A percentile compares a stretch with the other conserved stretches of the same genome.
phyloP scores from a whole-genome alignment of 2,329 filamentous ascomycete species.

The Alternaria arborescens region DNA sequence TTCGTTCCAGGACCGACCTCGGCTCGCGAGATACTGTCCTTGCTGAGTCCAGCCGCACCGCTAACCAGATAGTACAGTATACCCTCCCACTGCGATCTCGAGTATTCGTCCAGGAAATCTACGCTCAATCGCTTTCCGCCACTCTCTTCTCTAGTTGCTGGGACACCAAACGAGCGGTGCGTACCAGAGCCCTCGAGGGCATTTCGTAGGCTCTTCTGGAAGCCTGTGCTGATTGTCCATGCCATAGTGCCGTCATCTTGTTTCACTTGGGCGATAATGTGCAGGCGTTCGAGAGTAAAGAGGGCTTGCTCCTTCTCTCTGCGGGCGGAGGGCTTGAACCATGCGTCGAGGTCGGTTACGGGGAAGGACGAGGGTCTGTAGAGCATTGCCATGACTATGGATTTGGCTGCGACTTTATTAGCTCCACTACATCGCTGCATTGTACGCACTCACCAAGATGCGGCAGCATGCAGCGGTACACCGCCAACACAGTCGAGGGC shows the following conservation, averaged over 20 bases:
- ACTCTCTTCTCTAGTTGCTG: conserved; percentile 70
- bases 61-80: conserved; percentile 96
- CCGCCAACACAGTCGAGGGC: conserved; percentile 91
- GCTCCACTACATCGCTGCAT: not conserved
- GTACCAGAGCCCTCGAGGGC: conserved; percentile 87
- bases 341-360: conserved; percentile 81
- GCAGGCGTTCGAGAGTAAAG: conserved; percentile 81
- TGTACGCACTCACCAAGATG: conserved; percentile 71
- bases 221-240: conserved; percentile 81
- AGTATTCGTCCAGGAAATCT: conserved; percentile 81
- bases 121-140: conserved; percentile 71
- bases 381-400: conserved; percentile 92
- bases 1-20: conserved; percentile 72
- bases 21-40: conserved; percentile 55
- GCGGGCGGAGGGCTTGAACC: conserved; percentile 76
- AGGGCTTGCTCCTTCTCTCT: conserved; percentile 86
- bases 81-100: conserved; percentile 90
- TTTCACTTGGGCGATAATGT: conserved; percentile 74
- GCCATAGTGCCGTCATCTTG: conserved; percentile 69
- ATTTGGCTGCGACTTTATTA: conserved; percentile 73
- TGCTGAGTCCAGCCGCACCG: conserved; percentile 63
- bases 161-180: conserved; percentile 90
- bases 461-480: conserved; percentile 96
- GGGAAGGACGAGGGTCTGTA: conserved; percentile 86
- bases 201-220: conserved; percentile 81